Evolutionary conservation across 305 asterid genomes (phyloP).

Genomic region (Fraxinus velutina): DNA sequence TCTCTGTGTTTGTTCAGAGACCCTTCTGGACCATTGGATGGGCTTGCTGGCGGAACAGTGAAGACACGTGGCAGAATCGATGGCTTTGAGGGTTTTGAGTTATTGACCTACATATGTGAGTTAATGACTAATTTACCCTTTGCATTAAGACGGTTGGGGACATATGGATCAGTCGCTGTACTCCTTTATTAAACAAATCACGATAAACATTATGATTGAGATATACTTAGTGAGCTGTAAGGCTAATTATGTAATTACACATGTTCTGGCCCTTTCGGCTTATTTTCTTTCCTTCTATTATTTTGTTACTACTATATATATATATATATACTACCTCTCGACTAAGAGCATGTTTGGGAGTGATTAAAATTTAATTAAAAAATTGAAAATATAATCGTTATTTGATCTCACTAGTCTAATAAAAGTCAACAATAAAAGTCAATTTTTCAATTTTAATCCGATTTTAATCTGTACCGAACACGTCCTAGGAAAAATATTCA

Average conservation of each 20-base stretch:
- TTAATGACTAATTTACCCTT: constrained; percentile 49
- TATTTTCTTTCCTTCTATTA: not conserved
- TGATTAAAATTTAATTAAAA: too few species aligned
- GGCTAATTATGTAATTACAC: constrained; percentile 29
- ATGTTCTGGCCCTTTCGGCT: not conserved
- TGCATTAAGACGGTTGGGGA: constrained; percentile 35
- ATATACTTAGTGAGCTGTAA: constrained; percentile 28
- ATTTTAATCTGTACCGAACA: too few species aligned
- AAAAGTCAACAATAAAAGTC: too few species aligned
- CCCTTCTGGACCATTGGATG: constrained; percentile 34
- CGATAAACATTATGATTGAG: constrained; percentile 32
- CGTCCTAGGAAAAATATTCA: too few species aligned
- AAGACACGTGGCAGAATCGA: constrained; percentile 35
- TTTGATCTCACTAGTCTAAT: too few species aligned
- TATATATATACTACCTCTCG: too few species aligned
- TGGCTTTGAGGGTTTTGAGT: constrained; percentile 14
- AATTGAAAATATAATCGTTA: too few species aligned
- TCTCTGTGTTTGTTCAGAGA: constrained; percentile 54
- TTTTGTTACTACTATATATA: too few species aligned
- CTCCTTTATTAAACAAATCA: constrained; percentile 46
- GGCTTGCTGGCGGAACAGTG: constrained; percentile 18
- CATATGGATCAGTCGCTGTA: constrained; percentile 36
- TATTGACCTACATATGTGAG: not conserved
- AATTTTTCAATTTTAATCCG: too few species aligned
- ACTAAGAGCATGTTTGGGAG: too few species aligned